Conservation (phyloP, 2,329 filamentous ascomycete genomes). For the Penicillium italicum region DNA sequence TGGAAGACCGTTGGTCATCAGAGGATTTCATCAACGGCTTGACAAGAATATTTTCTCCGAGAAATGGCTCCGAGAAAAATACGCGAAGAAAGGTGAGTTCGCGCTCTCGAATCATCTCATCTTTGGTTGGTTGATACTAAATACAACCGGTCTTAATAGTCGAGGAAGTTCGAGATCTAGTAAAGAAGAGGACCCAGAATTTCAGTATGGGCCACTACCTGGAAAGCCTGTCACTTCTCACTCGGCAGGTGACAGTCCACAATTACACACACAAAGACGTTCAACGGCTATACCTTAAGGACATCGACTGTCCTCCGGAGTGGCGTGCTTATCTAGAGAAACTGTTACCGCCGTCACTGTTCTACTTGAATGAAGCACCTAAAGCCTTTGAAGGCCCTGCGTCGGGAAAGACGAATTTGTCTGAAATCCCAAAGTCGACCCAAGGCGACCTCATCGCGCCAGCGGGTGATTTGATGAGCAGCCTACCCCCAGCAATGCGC, state of each 20-base stretch:
- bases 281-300: conserved; percentile 91
- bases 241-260: conserved; percentile 72
- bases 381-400: conserved; percentile 55
- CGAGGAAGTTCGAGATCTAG: conserved; percentile 80
- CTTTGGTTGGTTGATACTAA: conserved; percentile 4
- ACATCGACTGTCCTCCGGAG: conserved; percentile 87
- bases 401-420: conserved; percentile 44
- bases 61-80: conserved; percentile 74
- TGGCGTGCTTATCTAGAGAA: conserved; percentile 79
- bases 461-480: conserved; percentile 92
- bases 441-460: conserved; percentile 59
- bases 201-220: conserved; percentile 90
- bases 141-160: conserved; percentile 49
- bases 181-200: conserved; percentile 66
- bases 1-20: conserved; percentile 85
- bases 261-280: conserved; percentile 75
- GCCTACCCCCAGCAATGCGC: conserved; percentile 78
- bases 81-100: conserved; percentile 70
- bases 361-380: conserved; percentile 83
- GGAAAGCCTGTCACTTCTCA: conserved; percentile 76
- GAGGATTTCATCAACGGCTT: conserved; percentile 75
- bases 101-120: conserved; percentile 3
- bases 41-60: conserved; percentile 74
- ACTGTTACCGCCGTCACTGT: conserved; percentile 74
- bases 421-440: conserved; percentile 44